Evolutionary conservation across 768 basidiomycete genomes (phyloP).

Genomic region (Serendipita indica): DNA sequence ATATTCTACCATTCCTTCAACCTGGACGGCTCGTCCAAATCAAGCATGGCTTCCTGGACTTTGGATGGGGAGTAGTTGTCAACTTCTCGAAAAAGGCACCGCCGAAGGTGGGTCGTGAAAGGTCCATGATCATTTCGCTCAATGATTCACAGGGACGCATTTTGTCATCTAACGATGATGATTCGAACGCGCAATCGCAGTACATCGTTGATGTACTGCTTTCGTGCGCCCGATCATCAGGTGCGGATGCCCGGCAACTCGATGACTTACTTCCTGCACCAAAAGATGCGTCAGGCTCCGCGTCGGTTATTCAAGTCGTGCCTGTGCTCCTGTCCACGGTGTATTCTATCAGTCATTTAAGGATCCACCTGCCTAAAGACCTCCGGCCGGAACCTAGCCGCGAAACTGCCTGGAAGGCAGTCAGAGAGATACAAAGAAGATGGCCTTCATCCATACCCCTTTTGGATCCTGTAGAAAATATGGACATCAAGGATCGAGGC

Average conservation of each 20-base stretch:
- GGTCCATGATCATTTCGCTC: not conserved
- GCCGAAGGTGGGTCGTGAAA: conserved; percentile 52
- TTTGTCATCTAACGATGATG: not conserved
- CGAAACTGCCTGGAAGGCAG: conserved; percentile 78
- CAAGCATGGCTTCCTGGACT: conserved; percentile 72
- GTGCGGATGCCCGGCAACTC: conserved; percentile 35
- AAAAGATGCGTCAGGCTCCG: conserved; percentile 44
- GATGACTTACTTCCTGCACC: conserved; percentile 64
- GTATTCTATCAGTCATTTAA: conserved; percentile 71
- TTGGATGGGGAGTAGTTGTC: conserved; percentile 92
- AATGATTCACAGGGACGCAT: not conserved
- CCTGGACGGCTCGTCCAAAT: conserved; percentile 85
- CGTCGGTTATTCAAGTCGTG: conserved; percentile 63
- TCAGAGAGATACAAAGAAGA: conserved; percentile 78
- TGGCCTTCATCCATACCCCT: conserved; percentile 78
- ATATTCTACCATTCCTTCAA: conserved; percentile 88
- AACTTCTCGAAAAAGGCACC: conserved; percentile 79
- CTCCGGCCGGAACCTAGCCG: conserved; percentile 58
- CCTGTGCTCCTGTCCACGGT: conserved; percentile 80
- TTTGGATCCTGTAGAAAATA: conserved; percentile 84
- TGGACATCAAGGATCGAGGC: conserved; percentile 90
- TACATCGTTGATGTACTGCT: conserved; percentile 90
- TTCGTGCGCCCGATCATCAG: conserved; percentile 54
- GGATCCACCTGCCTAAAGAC: conserved; percentile 83
- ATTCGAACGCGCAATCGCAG: conserved; percentile 58